Conservation (phyloP, 768 basidiomycete species). For the Podaxis rugospora region DNA sequence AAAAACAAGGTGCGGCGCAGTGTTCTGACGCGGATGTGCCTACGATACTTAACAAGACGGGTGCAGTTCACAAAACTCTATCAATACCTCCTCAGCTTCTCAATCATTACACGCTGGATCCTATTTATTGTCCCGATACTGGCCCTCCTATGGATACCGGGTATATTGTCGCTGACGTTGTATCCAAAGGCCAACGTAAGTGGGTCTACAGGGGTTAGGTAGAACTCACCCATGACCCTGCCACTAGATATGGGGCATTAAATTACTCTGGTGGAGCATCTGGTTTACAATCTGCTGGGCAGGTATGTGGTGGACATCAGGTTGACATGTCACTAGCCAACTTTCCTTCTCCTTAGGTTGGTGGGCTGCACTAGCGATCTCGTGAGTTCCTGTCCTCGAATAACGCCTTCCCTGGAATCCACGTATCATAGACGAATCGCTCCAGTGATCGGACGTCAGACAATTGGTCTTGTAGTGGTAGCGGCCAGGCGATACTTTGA, state of each 20-base stretch:
- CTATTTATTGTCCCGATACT: slow-evolving; percentile 75
- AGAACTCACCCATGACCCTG: neutral
- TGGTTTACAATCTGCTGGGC: slow-evolving; percentile 81
- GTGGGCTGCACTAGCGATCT: slow-evolving; percentile 69
- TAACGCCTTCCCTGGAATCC: neutral
- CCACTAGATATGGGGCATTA: slow-evolving; percentile 51
- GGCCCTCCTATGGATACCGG: slow-evolving; percentile 66
- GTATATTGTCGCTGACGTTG: slow-evolving; percentile 56
- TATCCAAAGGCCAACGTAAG: slow-evolving; percentile 48
- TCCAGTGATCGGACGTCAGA: slow-evolving; percentile 51
- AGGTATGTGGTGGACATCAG: slow-evolving; percentile 33
- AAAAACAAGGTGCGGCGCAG: slow-evolving; percentile 41
- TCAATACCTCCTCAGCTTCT: slow-evolving; percentile 69
- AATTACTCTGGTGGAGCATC: slow-evolving; percentile 75
- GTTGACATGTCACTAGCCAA: neutral
- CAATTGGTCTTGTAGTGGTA: slow-evolving; percentile 72
- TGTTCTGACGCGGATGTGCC: neutral
- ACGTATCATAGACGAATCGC: slow-evolving; percentile 35
- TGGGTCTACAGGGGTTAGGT: slow-evolving; percentile 4
- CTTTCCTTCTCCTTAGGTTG: slow-evolving; percentile 44
- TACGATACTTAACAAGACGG: neutral
- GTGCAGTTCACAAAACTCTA: slow-evolving; percentile 58
- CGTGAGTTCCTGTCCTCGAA: slow-evolving; percentile 39
- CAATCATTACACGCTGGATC: slow-evolving; percentile 77
- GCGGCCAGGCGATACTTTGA: slow-evolving; percentile 72